Percentiles rank a stretch among this genome's conserved stretches.
phyloP scores from a whole-genome alignment of 768 basidiomycete genomes.

The Tremella yokohamensis region DNA sequence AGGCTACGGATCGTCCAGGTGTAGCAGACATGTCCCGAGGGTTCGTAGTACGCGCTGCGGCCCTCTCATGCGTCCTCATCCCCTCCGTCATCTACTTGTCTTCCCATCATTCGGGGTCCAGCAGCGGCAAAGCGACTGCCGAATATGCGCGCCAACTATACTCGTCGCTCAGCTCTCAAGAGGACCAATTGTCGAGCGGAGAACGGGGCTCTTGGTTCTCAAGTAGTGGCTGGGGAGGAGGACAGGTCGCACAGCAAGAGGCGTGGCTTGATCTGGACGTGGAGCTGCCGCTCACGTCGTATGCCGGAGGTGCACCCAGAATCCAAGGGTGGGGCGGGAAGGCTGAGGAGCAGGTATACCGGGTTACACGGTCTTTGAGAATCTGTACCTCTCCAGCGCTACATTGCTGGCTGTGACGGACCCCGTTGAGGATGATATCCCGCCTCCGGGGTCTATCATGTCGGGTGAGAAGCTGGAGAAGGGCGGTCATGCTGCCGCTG shows the following conservation, averaged over 20 bases:
- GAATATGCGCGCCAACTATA: constrained; percentile 1
- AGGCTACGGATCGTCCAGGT: neutral
- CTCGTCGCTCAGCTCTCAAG: too few relatives aligned
- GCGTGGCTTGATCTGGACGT: neutral
- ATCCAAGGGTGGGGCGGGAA: too few relatives aligned
- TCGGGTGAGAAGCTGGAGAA: constrained; percentile 10
- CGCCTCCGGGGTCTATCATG: constrained; percentile 15
- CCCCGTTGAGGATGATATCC: neutral
- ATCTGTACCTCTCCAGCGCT: neutral
- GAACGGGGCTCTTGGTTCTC: constrained; percentile 1
- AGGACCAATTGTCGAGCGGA: neutral
- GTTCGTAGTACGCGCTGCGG: neutral
- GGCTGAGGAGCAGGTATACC: neutral
- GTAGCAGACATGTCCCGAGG: neutral
- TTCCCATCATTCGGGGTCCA: neutral
- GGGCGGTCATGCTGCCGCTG: constrained; percentile 18
- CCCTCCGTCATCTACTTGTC: neutral
- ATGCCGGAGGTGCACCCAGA: neutral
- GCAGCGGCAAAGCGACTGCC: neutral
- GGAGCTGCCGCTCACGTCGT: neutral
- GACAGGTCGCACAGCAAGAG: neutral
- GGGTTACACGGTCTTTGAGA: constrained; percentile 1
- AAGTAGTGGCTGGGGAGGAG: neutral
- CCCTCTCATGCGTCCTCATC: neutral
- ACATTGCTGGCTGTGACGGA: neutral